Evolutionary conservation across 257 asterid species (phyloP), one percentile per base, ranked within the genome.

Genomic region (Plantago major): DNA sequence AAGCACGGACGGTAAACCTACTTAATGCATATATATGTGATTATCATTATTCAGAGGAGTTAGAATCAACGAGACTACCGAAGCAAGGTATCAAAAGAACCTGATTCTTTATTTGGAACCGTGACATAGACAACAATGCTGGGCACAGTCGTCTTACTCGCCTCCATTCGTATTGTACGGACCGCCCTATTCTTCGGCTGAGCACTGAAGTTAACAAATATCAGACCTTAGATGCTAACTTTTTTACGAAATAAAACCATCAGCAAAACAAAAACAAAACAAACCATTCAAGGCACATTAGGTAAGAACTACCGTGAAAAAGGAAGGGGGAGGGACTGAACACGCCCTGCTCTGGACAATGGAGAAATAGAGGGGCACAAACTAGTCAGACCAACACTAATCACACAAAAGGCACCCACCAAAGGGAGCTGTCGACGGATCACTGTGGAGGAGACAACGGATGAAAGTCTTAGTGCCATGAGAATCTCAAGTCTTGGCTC

Each of bases 71-170:
- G 9, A 17, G 58, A 22, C 17, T 42, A 12, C 28, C 47, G 43
- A 18, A 11, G 43, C 26, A 62, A 42, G 45, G 12, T 6, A 12
- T 50, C 63, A 14, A 9, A 67, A 76, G 43, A 42, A 90, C 98
- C 98, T 62, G 93, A 87, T 68, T 88, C 98, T 73, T 84, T 80
- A 75, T 81, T 90, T 4, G 98, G 96, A 76, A 85, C 97, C 26
- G 97, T 93, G 44, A 93, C 99, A 75, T 93, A 93, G 45, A 89
- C 99, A 69, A 93, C 99, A 71, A 93, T 87, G 76, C 84, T 79
- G 69, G 99, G 89, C 40, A 85, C 95, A 28, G 84, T 85, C 38
- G 71, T 77, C 73, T 71, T 74, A 58, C 54, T 78, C n/a, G 86
- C 76, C 57, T 83, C 97, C 99, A 93, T 93, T 68, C 85, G 83